Base-by-base conservation (phyloP, 305 asterid species). In the Galium porrigens region DNA sequence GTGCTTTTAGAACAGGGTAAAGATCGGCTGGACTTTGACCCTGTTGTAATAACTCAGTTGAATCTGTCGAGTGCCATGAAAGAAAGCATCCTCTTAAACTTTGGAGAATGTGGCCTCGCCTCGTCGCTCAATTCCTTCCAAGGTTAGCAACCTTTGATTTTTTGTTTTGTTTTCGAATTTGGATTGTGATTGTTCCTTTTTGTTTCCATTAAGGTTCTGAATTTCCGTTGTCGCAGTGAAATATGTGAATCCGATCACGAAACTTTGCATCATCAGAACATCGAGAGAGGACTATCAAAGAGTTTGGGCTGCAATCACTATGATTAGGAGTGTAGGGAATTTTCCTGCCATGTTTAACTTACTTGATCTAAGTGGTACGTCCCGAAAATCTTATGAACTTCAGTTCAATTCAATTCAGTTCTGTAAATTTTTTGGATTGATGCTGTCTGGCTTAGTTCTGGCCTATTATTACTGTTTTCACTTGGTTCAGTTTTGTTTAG, bases 91-190 rank as follows among this genome's bases (percentile, higher is more conserved):
- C 86, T 75, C 51, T 48, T 65, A 20, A 86, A 83, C 73, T 89
- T 88, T 63, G 98, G 96, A 32, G 98, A 88, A 76, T 91, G 89
- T 63, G 96, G 96, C 69, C 78, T 86, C 41, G 95, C 98, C 65
- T 83, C 88, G 1, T 82, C 84, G 10, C 64, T 70, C 56, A 73
- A 73, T 68, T 88, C 98, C 36, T 85, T 89, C 64, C 90, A 83
- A 84, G 96, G 96, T 88, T 70, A 57, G 78, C 3, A 17, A 1
- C 30, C 56, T 51, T 42, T 22, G 44, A 42, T 64, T 4, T 57
- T 41, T 41, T 41, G 48, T 36, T 36, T 36, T 3, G 44, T 7
- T 7, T 39, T 39, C 8, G 42, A 7, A 32, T 51, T 55, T 25
- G n/a, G 30, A 9, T 64, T 44, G 33, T 18, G 15, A 20, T 2